Percentiles rank a stretch among this genome's conserved stretches.
phyloP scores from a whole-genome alignment of 139 green algal species.

The Chlorella sorokiniana region DNA sequence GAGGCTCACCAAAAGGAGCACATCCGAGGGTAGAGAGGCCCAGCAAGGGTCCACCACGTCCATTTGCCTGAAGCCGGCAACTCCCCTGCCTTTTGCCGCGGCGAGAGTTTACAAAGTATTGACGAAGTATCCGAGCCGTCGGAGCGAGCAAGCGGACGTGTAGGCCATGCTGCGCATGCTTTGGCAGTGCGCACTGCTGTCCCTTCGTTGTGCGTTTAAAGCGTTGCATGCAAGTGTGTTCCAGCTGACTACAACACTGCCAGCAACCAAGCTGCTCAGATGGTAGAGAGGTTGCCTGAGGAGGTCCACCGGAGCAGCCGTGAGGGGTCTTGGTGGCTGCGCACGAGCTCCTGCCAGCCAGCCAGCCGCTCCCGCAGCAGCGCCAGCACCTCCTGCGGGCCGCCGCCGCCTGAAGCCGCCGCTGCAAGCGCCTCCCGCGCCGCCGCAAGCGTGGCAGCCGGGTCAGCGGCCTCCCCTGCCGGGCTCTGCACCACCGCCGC shows the following conservation, averaged over 20 bases:
- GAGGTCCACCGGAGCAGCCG: constrained; percentile 60
- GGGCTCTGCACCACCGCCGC: too few species aligned
- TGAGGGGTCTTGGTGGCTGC: constrained; percentile 41
- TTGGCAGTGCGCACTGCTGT: too few species aligned
- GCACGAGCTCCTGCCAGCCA: not conserved
- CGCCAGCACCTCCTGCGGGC: not conserved
- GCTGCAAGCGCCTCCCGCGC: not conserved
- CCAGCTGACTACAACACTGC: not conserved
- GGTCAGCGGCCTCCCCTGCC: not conserved
- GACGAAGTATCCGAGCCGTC: too few species aligned
- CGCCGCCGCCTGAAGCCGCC: too few species aligned
- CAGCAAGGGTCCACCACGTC: not conserved
- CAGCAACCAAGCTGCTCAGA: not conserved
- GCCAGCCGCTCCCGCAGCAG: not conserved
- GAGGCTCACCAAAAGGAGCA: not conserved
- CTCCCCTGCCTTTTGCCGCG: not conserved
- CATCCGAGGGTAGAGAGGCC: not conserved
- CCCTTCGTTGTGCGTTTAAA: too few species aligned
- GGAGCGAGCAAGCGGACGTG: too few species aligned
- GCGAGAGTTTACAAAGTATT: not conserved
- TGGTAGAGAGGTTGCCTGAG: too few species aligned
- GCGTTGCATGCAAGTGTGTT: not conserved
- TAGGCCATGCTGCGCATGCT: too few species aligned
- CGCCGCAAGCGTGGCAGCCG: not conserved
- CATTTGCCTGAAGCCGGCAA: not conserved